Base-by-base conservation (phyloP, 2,329 filamentous ascomycete genomes). In the Botrytis paeoniae region DNA sequence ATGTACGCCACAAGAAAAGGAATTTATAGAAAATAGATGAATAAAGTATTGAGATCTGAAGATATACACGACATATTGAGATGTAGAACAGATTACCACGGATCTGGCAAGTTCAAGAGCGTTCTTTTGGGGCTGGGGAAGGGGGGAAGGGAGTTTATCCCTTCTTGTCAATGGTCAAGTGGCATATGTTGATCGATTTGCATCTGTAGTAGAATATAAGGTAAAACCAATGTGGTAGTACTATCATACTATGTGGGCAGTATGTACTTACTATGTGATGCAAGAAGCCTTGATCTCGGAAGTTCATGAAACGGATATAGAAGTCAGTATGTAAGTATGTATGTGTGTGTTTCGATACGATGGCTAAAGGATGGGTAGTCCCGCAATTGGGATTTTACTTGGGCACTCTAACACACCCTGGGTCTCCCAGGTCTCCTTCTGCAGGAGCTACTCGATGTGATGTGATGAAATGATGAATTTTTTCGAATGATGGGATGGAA, bases 1-100 rank as follows among this genome's bases (percentile, higher is more conserved):
- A 66, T 65, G 41, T 32, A 51, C 70, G 61, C 61, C 45, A 66
- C 61, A 45, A n/a, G 68, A 70, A 45, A 62, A 59, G 68, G 22
- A 62, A 62, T 60, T 14, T 9, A 32, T 25, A 39, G 41, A 35
- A 25, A 35, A 62, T 10, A 18, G 14, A 54, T 54, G n/a, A 12
- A 59, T 43, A 25, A 20, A 41, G 57, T 14, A 29, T 59, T 69
- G 25, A n/a, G 45, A 32, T 20, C 61, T 62, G 41, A 41, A 61
- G 66, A 69, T 59, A 69, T 59, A 39, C 64, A 39, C 32, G 4
- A 66, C 22, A 37, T 61, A 14, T 16, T n/a, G 25, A 39, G 60
- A 39, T n/a, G 60, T 3, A 62, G 60, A n/a, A 35, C 60, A 62
- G 25, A 22, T 39, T 18, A 5, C 25, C 60, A 39, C 60, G 9